Percentiles rank a stretch among this genome's conserved stretches.
phyloP scores from a whole-genome alignment of 1,284 basidiomycete species.

The Phellopilus nigrolimitatus region DNA sequence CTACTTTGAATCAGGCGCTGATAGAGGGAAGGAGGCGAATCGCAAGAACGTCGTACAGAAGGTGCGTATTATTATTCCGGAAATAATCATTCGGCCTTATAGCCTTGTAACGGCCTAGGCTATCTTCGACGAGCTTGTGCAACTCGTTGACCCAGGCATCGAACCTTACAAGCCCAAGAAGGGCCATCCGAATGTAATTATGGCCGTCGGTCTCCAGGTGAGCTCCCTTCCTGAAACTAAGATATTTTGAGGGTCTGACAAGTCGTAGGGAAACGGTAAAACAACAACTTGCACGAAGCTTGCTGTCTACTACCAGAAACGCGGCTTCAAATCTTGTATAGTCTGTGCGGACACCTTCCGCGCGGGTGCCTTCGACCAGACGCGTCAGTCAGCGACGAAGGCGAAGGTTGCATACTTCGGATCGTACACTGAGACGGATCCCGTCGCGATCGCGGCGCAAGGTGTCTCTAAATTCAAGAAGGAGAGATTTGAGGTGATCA shows the following conservation, averaged over 20 bases:
- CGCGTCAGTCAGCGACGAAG: constrained; percentile 90
- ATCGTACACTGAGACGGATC: constrained; percentile 98
- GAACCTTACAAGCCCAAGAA: constrained; percentile 97
- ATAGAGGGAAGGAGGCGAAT: constrained; percentile 77
- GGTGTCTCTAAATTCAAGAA: constrained; percentile 98
- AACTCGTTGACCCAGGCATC: constrained; percentile 90
- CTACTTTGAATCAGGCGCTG: constrained; percentile 63
- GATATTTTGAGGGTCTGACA: constrained; percentile 16
- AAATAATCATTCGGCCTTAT: background rate
- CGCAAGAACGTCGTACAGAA: constrained; percentile 88
- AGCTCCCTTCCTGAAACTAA: constrained; percentile 23
- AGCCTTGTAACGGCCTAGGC: constrained; percentile 48
- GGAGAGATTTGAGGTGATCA: constrained; percentile 97
- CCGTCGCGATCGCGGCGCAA: constrained; percentile 89
- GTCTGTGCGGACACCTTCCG: constrained; percentile 99
- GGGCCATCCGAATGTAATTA: constrained; percentile 91
- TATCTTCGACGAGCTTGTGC: constrained; percentile 95
- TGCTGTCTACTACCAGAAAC: constrained; percentile 95
- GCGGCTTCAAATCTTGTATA: constrained; percentile 96
- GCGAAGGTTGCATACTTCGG: constrained; percentile 99
- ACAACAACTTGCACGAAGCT: constrained; percentile 98
- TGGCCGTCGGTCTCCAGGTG: constrained; percentile 95
- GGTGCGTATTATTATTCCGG: constrained; percentile 38
- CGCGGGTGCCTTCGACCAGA: constrained; percentile 99
- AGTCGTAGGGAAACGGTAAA: constrained; percentile 88